These are phyloP conservation scores for Pelargonium cotyledonis DNA, from an alignment of 441 rosid genomes.

Conservation along the genomic window DNA sequence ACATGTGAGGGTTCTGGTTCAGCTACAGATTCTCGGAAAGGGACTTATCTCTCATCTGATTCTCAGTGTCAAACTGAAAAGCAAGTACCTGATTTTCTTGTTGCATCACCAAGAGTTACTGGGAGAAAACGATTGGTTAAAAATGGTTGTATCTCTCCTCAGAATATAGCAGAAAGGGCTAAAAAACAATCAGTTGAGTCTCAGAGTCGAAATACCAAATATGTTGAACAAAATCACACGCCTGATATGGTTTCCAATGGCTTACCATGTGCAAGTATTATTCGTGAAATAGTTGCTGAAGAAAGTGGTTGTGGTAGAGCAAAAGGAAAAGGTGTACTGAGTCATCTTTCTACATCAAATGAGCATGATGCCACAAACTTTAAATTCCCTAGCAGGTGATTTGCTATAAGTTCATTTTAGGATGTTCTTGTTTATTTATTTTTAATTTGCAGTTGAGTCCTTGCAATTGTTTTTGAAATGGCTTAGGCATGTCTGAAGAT, in stretches of 20 bases:
- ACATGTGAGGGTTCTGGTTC: constrained; percentile 12
- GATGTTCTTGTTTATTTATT: background rate
- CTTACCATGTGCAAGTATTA: constrained; percentile 18
- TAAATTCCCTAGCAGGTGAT: constrained; percentile 42
- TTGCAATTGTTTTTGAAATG: background rate
- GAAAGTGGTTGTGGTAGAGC: constrained; percentile 26
- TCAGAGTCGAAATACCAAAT: constrained; percentile 14
- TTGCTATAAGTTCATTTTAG: constrained; percentile 3
- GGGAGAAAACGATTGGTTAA: constrained; percentile 64
- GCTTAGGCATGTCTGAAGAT: background rate
- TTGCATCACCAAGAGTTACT: constrained; percentile 31
- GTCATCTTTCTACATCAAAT: constrained; percentile 24
- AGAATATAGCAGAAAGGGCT: constrained; percentile 47
- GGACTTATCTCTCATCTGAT: background rate
- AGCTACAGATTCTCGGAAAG: background rate
- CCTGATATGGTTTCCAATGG: constrained; percentile 26
- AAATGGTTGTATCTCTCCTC: constrained; percentile 80
- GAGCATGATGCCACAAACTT: constrained; percentile 21
- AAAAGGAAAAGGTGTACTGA: constrained; percentile 48
- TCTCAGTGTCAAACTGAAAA: background rate
- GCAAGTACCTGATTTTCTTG: constrained; percentile 12
- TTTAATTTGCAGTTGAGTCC: background rate
- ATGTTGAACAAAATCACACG: constrained; percentile 22
- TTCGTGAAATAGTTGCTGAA: constrained; percentile 42
- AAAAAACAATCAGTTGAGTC: constrained; percentile 31